Base-by-base conservation (phyloP, 176 grass and related monocot species). In the Oropetium thomaeum region DNA sequence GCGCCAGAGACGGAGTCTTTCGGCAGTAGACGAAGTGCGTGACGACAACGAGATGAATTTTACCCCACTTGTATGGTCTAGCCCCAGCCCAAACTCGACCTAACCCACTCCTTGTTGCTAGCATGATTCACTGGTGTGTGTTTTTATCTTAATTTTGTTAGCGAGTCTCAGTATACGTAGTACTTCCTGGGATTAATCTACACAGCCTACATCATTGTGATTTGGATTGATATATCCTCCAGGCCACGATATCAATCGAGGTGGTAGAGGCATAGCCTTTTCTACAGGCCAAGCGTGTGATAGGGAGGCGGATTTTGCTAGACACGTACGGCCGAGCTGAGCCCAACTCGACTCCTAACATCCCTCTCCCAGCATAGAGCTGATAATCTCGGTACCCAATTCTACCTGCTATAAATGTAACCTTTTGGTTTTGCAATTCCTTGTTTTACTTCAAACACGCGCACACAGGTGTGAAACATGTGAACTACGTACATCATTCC, bases 31-130 rank as follows among this genome's bases (percentile, higher is more conserved):
- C 2, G 78, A 38, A n/a, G 30, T 13, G 58, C 68, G 62, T 43
- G 74, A 67, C n/a, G n/a, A n/a, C n/a, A n/a, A n/a, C n/a, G n/a
- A n/a, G n/a, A n/a, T n/a, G n/a, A n/a, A n/a, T n/a, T n/a, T n/a
- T n/a, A 15, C 44, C 43, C 54, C 41, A 63, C 79, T 83, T 80
- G 86, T 88, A 68, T 79, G 74, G 80, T 83, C 80, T 80, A 74
- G 80, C n/a, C 52, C 79, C 83, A 75, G 52, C 77, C 84, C 78
- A n/a, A 42, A 28, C 70, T 78, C 73, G 38, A 48, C 40, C 83
- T 61, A 44, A 61, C 72, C 66, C 72, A 62, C 17, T 55, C n/a
- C n/a, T 17, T 3, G 10, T 8, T 27, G 10, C 53, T 27, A 67
- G 40, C 64, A 83, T 88, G 62, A 88, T 75, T 22, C 19, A 23